Base-by-base conservation (phyloP, 225 moss, liverwort and hornwort genomes). In the Thuidium tamariscinum region DNA sequence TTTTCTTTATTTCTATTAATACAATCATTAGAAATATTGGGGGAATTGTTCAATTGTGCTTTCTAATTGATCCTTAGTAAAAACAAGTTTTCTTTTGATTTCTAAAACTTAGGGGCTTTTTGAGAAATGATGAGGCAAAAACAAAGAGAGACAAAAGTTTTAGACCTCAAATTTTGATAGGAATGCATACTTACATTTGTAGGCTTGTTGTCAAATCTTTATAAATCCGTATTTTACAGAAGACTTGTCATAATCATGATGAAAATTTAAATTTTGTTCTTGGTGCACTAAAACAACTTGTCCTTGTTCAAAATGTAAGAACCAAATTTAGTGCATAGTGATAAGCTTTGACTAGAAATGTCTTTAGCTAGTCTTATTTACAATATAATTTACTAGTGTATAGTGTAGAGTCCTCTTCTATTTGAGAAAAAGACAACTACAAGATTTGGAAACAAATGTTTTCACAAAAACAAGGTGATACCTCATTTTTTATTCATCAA, bases 291-390 rank as follows among this genome's bases (percentile, higher is more conserved):
- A 4, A 74, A 49, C 8, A 11, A 9, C 7, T 0, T 52, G 5
- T 52, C 7, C 4, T 0, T 3, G 0, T 74, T 18, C 0, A 49
- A 46, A 74, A 51, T n/a, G 0, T 6, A 75, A n/a, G 14, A 21
- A n/a, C 0, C 1, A 23, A 1, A 1, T 75, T n/a, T 16, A 32
- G 12, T 7, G 32, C 2, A 0, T 19, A 2, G 36, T n/a, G n/a
- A 54, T 4, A 54, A 76, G 15, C 3, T 36, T 22, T 54, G 20
- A 54, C 3, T 25, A 36, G 15, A 5, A 34, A 74, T 74, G 21
- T 21, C 21, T 32, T 20, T 2, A 30, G 2, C 4, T 48, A 48
- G 25, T 70, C 2, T 7, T 69, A 14, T 26, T 41, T 1, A 69
- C 41, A 39, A 39, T 0, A 41, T 41, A 2, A 8, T 41, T 69